phyloP scores from a whole-genome alignment of 2,329 filamentous ascomycete species.

The Ascochyta clinopodiicola region DNA sequence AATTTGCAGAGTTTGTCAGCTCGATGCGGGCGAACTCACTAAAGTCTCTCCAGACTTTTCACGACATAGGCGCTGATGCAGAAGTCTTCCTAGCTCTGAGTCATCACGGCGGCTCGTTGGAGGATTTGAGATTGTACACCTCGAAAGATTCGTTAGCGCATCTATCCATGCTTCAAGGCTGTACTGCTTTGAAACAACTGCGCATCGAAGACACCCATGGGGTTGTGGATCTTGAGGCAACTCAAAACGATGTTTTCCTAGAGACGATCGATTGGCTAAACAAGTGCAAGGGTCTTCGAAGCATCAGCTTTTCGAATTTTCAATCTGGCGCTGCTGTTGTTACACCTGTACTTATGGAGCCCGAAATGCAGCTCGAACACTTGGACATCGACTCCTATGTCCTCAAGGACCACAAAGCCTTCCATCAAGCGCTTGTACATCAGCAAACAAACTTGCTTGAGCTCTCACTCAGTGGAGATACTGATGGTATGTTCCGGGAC shows the following conservation, averaged over 20 bases:
- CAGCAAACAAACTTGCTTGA: conserved; percentile 60
- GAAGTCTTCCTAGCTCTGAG: conserved; percentile 62
- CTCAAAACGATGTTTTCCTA: conserved; percentile 60
- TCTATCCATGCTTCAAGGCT: conserved; percentile 57
- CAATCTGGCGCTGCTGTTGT: conserved; percentile 61
- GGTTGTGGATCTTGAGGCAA: conserved; percentile 56
- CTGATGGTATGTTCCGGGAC: conserved; percentile 55
- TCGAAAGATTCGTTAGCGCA: conserved; percentile 57
- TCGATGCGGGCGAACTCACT: conserved; percentile 64
- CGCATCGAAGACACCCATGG: conserved; percentile 56
- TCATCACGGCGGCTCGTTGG: conserved; percentile 62
- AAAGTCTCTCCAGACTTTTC: conserved; percentile 64
- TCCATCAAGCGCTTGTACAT: conserved; percentile 60
- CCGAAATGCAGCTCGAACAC: conserved; percentile 55
- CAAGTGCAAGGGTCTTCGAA: conserved; percentile 59
- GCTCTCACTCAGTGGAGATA: conserved; percentile 56
- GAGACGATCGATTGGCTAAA: conserved; percentile 62
- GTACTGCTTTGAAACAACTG: conserved; percentile 58
- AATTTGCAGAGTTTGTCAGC: conserved; percentile 65
- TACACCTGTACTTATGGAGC: conserved; percentile 56
- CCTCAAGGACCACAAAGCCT: conserved; percentile 57
- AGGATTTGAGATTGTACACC: conserved; percentile 59
- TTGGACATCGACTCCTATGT: conserved; percentile 59
- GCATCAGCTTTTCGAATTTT: conserved; percentile 60
- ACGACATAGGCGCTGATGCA: conserved; percentile 60